Conservation (phyloP, 2,329 filamentous ascomycete genomes). For the Alternaria dauci region DNA sequence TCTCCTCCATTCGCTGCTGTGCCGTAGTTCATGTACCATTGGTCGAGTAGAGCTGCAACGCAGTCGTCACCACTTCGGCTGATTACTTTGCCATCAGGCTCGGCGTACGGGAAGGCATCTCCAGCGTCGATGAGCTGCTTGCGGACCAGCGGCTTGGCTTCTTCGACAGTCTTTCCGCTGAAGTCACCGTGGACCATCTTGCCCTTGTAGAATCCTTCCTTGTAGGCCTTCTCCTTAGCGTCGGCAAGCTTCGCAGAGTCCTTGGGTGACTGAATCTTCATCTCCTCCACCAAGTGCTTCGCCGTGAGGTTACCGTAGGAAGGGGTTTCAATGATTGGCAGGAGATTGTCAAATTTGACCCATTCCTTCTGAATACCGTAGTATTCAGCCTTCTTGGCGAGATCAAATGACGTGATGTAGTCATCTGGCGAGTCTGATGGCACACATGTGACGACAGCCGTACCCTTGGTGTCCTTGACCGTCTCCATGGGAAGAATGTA, state of each 20-base stretch:
- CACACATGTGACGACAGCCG: conserved; percentile 93
- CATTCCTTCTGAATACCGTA: conserved; percentile 95
- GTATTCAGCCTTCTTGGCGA: conserved; percentile 94
- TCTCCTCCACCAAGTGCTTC: conserved; percentile 81
- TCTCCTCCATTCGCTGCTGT: conserved; percentile 69
- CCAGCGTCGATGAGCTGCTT: conserved; percentile 77
- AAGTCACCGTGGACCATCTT: conserved; percentile 88
- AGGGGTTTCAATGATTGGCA: conserved; percentile 80
- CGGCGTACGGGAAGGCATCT: conserved; percentile 88
- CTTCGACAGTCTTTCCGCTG: conserved; percentile 84
- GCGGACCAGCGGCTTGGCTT: conserved; percentile 85
- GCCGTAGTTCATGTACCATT: conserved; percentile 98
- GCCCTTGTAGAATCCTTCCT: conserved; percentile 96
- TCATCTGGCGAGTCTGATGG: conserved; percentile 97
- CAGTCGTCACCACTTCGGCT: conserved; percentile 92
- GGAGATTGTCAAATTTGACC: conserved; percentile 82
- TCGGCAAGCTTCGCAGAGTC: conserved; percentile 89
- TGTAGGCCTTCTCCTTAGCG: conserved; percentile 96
- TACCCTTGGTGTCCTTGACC: conserved; percentile 91
- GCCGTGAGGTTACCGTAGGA: conserved; percentile 87
- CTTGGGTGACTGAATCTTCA: conserved; percentile 97
- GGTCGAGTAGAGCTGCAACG: conserved; percentile 89
- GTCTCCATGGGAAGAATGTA: conserved; percentile 95
- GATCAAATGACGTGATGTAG: conserved; percentile 85
- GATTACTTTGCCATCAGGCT: conserved; percentile 88